These are phyloP conservation scores for Fusarium secorum DNA, from an alignment of 2,329 filamentous ascomycete genomes.

Conservation along the genomic window DNA sequence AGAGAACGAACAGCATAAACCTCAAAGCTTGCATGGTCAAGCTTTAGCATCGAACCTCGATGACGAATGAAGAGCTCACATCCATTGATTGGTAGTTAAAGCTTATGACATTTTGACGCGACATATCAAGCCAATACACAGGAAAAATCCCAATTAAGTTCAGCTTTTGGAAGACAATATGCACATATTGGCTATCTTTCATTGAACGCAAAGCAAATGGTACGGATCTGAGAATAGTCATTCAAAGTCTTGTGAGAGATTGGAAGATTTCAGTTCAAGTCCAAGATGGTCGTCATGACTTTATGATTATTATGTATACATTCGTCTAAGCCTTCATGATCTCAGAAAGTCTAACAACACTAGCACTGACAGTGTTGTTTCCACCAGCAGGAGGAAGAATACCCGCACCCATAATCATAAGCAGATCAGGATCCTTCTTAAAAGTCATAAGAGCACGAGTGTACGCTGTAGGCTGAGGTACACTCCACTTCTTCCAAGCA, in stretches of 20 bases:
- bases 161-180: not conserved
- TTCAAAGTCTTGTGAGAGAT: fast-evolving
- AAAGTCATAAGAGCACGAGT: conserved; percentile 49
- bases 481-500: conserved; percentile 49
- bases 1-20: no score
- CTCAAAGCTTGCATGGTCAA: fast-evolving
- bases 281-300: fast-evolving
- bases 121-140: not conserved
- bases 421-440: conserved; percentile 44
- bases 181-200: not conserved
- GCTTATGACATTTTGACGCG: fast-evolving
- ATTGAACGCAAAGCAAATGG: not conserved
- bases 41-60: not conserved
- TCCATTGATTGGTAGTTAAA: not conserved
- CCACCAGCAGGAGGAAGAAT: conserved; percentile 55
- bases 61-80: not conserved
- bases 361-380: conserved; percentile 53
- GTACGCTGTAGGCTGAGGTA: conserved; percentile 49
- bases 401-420: conserved; percentile 56
- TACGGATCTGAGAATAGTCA: fast-evolving
- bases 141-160: not conserved
- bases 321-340: conserved; percentile 31
- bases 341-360: conserved; percentile 45
- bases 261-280: not conserved
- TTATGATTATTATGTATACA: not conserved